These are phyloP conservation scores for Apiospora kogelbergensis DNA, from an alignment of 2,329 filamentous ascomycete genomes.

Conservation along the genomic window DNA sequence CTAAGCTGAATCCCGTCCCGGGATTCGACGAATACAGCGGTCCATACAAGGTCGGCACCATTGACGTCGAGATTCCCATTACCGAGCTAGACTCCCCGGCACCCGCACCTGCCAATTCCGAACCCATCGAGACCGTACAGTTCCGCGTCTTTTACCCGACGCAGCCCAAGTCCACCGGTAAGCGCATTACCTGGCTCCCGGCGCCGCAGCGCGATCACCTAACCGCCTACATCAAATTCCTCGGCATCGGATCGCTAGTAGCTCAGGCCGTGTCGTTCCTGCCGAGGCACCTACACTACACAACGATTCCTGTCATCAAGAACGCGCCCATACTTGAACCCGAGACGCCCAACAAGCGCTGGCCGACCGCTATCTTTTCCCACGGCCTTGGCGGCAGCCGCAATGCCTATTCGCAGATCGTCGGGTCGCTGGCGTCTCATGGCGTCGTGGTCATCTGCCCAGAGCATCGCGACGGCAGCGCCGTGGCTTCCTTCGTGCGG, in stretches of 20 bases:
- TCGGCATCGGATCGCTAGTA: constrained; percentile 62
- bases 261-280: constrained; percentile 64
- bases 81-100: constrained; percentile 56
- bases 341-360: constrained; percentile 51
- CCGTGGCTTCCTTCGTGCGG: constrained; percentile 72
- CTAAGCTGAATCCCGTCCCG: constrained; percentile 66
- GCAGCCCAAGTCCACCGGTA: constrained; percentile 48
- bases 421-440: constrained; percentile 75
- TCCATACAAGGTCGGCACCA: constrained; percentile 74
- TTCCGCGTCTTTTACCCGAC: constrained; percentile 84
- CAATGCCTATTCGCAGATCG: constrained; percentile 84
- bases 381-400: constrained; percentile 80
- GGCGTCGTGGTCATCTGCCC: constrained; percentile 79
- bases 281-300: constrained; percentile 71
- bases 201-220: constrained; percentile 73
- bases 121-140: constrained; percentile 68
- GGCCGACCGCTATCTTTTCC: constrained; percentile 84
- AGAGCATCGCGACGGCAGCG: constrained; percentile 81
- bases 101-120: constrained; percentile 51
- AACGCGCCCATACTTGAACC: constrained; percentile 64
- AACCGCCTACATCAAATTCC: constrained; percentile 73
- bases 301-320: constrained; percentile 69
- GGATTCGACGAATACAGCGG: constrained; percentile 74
- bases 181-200: constrained; percentile 74
- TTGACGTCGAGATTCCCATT: constrained; percentile 78